A percentile compares a stretch with the other conserved stretches of the same genome.
These are phyloP conservation scores for Podospora anserina DNA, from an alignment of 495 filamentous ascomycete species.

Conservation along the genomic window DNA sequence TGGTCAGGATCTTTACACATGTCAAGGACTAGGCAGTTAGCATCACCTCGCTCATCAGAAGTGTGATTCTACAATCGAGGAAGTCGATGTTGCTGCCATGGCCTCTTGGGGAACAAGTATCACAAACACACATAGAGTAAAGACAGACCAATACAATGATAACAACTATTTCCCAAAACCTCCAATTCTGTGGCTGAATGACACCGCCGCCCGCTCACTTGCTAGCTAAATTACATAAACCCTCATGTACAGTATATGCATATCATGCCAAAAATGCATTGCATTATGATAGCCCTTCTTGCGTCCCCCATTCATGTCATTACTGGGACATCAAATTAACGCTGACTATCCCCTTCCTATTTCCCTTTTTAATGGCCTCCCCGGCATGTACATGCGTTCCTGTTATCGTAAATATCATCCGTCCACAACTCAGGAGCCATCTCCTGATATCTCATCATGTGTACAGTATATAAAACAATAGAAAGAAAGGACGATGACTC, in stretches of 20 bases:
- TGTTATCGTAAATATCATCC: background rate
- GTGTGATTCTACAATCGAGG: no score
- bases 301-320: background rate
- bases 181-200: background rate
- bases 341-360: no score
- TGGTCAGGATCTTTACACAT: no score
- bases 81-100: no score
- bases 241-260: background rate
- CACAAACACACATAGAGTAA: no score
- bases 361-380: background rate
- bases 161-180: no score
- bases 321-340: background rate
- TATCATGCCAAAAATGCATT: background rate
- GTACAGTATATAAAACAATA: background rate
- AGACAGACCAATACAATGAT: no score
- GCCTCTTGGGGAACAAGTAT: no score
- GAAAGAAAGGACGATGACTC: background rate
- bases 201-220: background rate
- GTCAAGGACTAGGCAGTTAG: no score
- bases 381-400: background rate
- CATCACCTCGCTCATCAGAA: no score
- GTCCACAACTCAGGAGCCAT: background rate
- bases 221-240: background rate
- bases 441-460: background rate
- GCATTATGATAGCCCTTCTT: background rate